Evolutionary conservation across 2,329 filamentous ascomycete species (phyloP), one percentile per base, ranked within the genome.

Genomic region (Epichloe festucae): DNA sequence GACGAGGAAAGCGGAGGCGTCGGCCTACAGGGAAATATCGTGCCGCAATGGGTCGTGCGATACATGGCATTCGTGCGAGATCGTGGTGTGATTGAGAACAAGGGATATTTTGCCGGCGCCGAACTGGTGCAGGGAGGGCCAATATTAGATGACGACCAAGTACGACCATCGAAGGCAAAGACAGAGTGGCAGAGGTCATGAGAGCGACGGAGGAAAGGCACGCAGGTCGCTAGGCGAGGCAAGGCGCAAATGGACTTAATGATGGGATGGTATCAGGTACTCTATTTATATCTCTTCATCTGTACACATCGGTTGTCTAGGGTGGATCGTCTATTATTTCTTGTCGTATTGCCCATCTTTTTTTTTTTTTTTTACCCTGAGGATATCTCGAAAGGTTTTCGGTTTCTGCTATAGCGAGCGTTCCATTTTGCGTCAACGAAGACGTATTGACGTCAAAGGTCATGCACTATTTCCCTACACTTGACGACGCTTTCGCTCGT

Each of bases 1-100:
- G 79, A 80, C 38, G 42, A 69, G n/a, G 72, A 75, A 7, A 68
- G 73, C 63, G 61, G 70, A 12, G 65, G 67, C 17, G 67, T 72
- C 10, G 85, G 86, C 0, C 71, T 95, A 52, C 75, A 78, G 58
- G 90, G 89, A 4, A 82, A 95, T 57, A 77, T 97, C 47, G 78
- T 81, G 53, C 90, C 93, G 31, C 83, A 91, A 65, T 98, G 93
- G 91, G 93, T 97, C 31, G 85, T 91, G 58, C 95, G 97, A 66
- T 98, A 98, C 66, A 96, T 91, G 39, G 93, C 93, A 1, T 91
- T 97, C 53, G 88, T 97, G 41, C 86, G 87, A 66, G 86, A 97
- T 65, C 77, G 93, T 50, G 93, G 93, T 14, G 93, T 98, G 8
- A 91, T 98, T 57, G 93, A 98, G 74, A 95, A 93, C 65, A 98